A percentile compares a stretch with the other conserved stretches of the same genome.
Evolutionary conservation across 225 moss, liverwort and hornwort genomes (phyloP).

Genomic region (Anthoceros angustus): DNA sequence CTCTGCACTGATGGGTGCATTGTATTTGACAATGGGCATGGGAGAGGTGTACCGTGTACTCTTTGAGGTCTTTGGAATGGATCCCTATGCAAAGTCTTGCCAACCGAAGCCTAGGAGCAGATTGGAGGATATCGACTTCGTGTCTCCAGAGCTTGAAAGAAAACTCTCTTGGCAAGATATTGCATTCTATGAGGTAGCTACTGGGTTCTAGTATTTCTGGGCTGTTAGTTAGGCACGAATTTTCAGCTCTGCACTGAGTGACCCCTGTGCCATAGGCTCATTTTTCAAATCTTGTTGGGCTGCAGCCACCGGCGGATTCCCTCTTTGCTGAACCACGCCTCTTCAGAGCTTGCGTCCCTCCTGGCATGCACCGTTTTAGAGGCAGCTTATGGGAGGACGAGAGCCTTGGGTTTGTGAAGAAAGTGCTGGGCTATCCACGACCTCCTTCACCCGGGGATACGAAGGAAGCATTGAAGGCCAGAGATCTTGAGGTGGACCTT

Average conservation of each 20-base stretch:
- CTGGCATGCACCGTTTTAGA: constrained; percentile 87
- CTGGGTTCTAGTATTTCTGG: background rate
- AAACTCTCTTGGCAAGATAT: constrained; percentile 77
- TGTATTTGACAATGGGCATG: constrained; percentile 82
- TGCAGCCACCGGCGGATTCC: constrained; percentile 63
- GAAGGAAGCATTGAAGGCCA: constrained; percentile 47
- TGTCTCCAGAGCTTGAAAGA: constrained; percentile 78
- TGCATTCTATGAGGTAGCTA: constrained; percentile 45
- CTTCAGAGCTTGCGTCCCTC: constrained; percentile 92
- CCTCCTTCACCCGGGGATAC: constrained; percentile 22
- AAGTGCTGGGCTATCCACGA: constrained; percentile 47
- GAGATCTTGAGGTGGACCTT: constrained; percentile 74
- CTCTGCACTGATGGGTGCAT: constrained; percentile 53
- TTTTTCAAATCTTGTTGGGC: background rate
- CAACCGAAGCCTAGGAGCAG: constrained; percentile 45
- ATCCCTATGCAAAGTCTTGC: constrained; percentile 50
- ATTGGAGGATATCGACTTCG: constrained; percentile 44
- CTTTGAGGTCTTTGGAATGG: constrained; percentile 90
- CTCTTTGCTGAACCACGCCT: constrained; percentile 50
- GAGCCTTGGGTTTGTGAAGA: constrained; percentile 42
- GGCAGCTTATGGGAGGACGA: constrained; percentile 64
- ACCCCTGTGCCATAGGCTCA: background rate
- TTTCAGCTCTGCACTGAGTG: too few species aligned
- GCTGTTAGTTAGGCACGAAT: too few species aligned
- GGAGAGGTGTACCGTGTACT: constrained; percentile 82